A percentile compares a stretch with the other conserved stretches of the same genome.
Conservation (phyloP, 2,329 filamentous ascomycete genomes). For the Bipolaris bicolor region DNA sequence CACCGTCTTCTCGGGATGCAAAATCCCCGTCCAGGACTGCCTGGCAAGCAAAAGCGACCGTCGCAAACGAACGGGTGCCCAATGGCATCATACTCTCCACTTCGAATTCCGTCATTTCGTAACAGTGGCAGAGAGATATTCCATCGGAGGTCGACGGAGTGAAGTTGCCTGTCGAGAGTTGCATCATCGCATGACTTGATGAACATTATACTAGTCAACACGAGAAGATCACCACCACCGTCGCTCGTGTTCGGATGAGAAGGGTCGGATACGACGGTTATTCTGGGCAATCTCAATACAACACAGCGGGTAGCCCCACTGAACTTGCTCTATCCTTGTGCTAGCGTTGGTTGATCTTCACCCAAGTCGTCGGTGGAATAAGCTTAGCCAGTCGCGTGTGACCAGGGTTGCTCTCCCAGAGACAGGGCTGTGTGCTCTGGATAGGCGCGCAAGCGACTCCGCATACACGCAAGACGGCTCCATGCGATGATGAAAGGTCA, state of each 20-base stretch:
- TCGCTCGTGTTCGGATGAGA: conserved; percentile 2
- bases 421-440: not conserved
- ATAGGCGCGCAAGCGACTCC: conserved; percentile 3
- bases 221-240: not conserved
- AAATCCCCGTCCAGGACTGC: not conserved
- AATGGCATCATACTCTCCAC: not conserved
- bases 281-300: conserved; percentile 4
- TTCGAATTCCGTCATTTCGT: not conserved
- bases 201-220: not conserved
- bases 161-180: not conserved
- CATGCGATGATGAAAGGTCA: conserved; percentile 5
- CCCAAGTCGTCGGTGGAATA: not conserved
- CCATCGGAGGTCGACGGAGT: too few species aligned
- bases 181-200: conserved; percentile 4
- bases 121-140: not conserved
- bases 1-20: not conserved
- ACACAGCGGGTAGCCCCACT: conserved; percentile 3
- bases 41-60: not conserved
- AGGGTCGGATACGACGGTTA: conserved; percentile 3
- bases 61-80: not conserved
- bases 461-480: conserved; percentile 5
- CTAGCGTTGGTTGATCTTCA: not conserved
- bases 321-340: not conserved
- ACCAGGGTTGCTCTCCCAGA: not conserved
- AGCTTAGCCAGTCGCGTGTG: conserved; percentile 4